Evolutionary conservation across 495 filamentous ascomycete species (phyloP), one percentile per base, ranked within the genome.

Genomic region (Podospora comata): DNA sequence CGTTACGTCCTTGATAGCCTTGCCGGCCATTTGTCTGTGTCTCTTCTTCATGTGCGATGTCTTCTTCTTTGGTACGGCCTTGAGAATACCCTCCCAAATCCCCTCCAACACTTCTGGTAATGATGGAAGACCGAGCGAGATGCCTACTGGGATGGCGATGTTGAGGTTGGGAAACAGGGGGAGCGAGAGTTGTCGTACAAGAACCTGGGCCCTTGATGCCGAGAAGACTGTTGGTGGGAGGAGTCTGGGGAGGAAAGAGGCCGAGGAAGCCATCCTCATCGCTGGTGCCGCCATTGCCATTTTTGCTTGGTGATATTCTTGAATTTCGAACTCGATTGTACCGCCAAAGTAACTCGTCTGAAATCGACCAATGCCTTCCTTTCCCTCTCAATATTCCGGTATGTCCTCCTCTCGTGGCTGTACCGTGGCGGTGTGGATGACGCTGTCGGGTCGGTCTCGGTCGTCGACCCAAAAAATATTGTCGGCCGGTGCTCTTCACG

Each of bases 41-140:
- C 95, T 89, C 82, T 91, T 96, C 85, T 96, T 97, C 85, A 91
- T 92, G 79, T 99, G 91, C 27, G 94, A 97, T 11, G 93, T 96
- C 87, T 98, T 99, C 82, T 97, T 98, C 85, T 99, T 99, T 11
- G 95, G 95, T 5, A 97, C 95, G 4, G 95, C 95, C 69, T 89
- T 88, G 44, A 99, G 88, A 53, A 98, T 86, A 2, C 90, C 92
- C 69, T 97, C 96, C 92, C 94, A 98, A 68, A 99, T 85, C 53
- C 88, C 91, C 59, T 85, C 85, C 19, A 96, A 77, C 3, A 95
- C 71, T 15, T 76, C 79, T 15, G 79, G 79, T 77, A 86, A 73
- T 53, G 74, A 79, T 15, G 82, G 82, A n/a, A 84, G 70, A 34
- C 83, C 86, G 67, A 86, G 77, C 60, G 82, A 82, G 68, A 90